phyloP scores from a whole-genome alignment of 1,284 basidiomycete species.

The Ganoderma lingzhi region DNA sequence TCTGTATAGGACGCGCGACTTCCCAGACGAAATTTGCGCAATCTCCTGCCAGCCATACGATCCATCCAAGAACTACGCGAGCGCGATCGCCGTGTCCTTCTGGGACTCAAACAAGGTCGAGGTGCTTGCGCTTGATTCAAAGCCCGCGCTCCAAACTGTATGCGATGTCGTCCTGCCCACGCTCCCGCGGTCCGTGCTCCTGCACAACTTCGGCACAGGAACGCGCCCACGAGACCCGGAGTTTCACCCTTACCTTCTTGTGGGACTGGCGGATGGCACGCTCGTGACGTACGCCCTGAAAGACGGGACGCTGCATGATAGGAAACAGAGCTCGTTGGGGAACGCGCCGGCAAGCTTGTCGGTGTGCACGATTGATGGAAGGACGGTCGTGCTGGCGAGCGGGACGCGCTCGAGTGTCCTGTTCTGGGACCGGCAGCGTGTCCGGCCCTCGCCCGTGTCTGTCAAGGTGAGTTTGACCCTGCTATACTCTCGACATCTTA shows the following conservation, averaged over 20 bases:
- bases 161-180: slow-evolving; percentile 60
- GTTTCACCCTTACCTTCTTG: slow-evolving; percentile 67
- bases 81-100: slow-evolving; percentile 70
- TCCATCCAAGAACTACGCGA: slow-evolving; percentile 53
- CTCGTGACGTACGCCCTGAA: slow-evolving; percentile 68
- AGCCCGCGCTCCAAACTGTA: slow-evolving; percentile 47
- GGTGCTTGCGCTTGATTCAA: slow-evolving; percentile 57
- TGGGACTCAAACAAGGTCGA: slow-evolving; percentile 79
- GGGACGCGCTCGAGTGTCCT: slow-evolving; percentile 70
- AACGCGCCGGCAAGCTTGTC: slow-evolving; percentile 70
- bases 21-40: slow-evolving; percentile 64
- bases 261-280: slow-evolving; percentile 84
- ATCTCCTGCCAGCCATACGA: slow-evolving; percentile 69
- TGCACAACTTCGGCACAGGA: slow-evolving; percentile 66
- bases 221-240: slow-evolving; percentile 46
- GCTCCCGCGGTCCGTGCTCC: slow-evolving; percentile 75
- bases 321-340: slow-evolving; percentile 75
- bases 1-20: slow-evolving; percentile 33
- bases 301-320: slow-evolving; percentile 56
- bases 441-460: slow-evolving; percentile 77
- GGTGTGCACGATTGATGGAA: slow-evolving; percentile 57
- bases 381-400: slow-evolving; percentile 66
- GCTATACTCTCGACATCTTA: background rate
- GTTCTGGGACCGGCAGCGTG: slow-evolving; percentile 71
- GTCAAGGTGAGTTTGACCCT: slow-evolving; percentile 63